Conservation (phyloP, 768 basidiomycete genomes). For the Auricularia cornea region DNA sequence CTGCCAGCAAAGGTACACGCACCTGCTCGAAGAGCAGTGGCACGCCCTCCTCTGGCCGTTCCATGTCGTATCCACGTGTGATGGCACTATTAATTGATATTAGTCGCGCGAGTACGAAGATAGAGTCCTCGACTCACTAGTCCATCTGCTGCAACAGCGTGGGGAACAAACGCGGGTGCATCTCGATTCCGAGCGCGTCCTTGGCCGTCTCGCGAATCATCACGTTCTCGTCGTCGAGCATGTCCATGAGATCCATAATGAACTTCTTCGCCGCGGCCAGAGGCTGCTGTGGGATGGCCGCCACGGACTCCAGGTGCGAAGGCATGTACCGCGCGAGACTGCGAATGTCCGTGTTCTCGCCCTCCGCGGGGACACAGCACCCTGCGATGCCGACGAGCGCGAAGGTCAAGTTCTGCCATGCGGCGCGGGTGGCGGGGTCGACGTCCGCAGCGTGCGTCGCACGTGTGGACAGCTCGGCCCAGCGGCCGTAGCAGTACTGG, state of each 20-base stretch:
- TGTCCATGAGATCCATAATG: constrained; percentile 57
- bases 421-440: neutral
- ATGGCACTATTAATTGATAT: neutral
- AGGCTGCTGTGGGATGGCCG: constrained; percentile 16
- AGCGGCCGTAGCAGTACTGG: constrained; percentile 75
- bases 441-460: constrained; percentile 16
- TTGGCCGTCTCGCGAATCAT: constrained; percentile 69
- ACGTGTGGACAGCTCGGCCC: constrained; percentile 56
- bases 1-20: neutral
- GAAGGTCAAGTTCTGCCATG: constrained; percentile 76
- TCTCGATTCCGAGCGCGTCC: constrained; percentile 73
- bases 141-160: constrained; percentile 64
- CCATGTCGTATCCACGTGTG: neutral
- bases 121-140: constrained; percentile 46
- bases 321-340: constrained; percentile 56
- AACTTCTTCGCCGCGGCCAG: constrained; percentile 53
- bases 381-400: constrained; percentile 72
- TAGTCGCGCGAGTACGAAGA: neutral
- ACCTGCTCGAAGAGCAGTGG: constrained; percentile 69
- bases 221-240: constrained; percentile 54
- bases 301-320: constrained; percentile 28
- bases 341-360: constrained; percentile 34
- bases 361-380: constrained; percentile 46
- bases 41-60: constrained; percentile 5
- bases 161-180: constrained; percentile 61